A percentile compares a stretch with the other conserved stretches of the same genome.
Conservation (phyloP, 495 filamentous ascomycete genomes). For the Daldinia vernicosa region DNA sequence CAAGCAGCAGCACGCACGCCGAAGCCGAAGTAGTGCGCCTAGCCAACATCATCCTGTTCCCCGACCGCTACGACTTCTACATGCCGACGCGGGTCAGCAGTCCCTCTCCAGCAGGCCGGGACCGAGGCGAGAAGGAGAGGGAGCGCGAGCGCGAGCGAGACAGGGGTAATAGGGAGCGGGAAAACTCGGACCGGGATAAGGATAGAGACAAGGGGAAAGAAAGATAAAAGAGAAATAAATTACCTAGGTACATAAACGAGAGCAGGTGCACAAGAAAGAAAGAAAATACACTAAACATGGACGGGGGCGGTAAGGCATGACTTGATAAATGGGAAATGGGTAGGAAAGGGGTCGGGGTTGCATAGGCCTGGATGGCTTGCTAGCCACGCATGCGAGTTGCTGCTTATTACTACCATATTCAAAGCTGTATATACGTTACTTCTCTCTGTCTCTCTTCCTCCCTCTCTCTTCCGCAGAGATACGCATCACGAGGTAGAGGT, state of each 20-base stretch:
- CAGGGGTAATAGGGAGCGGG: constrained; percentile 21
- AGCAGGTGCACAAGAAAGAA: neutral
- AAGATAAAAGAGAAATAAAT: constrained; percentile 15
- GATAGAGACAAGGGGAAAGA: constrained; percentile 37
- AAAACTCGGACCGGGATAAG: constrained; percentile 25
- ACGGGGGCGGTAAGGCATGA: neutral
- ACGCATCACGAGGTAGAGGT: constrained; percentile 4
- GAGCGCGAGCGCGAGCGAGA: constrained; percentile 24
- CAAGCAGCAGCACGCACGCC: constrained; percentile 43
- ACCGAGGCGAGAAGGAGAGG: constrained; percentile 22
- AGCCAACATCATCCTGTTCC: constrained; percentile 61
- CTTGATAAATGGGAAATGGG: neutral
- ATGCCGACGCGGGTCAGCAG: constrained; percentile 52
- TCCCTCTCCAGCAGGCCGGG: constrained; percentile 20
- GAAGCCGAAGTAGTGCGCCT: constrained; percentile 59
- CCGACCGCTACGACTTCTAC: constrained; percentile 61
- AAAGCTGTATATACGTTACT: constrained; percentile 30
- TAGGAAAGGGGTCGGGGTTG: neutral
- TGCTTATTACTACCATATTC: constrained; percentile 6
- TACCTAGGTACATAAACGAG: neutral
- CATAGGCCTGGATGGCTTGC: constrained; percentile 3
- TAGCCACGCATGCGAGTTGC: neutral
- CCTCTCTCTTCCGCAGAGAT: constrained; percentile 6
- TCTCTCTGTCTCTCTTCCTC: neutral
- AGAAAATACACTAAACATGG: neutral